Conservation (phyloP, 305 asterid genomes). For the Solanum hybrid region DNA sequence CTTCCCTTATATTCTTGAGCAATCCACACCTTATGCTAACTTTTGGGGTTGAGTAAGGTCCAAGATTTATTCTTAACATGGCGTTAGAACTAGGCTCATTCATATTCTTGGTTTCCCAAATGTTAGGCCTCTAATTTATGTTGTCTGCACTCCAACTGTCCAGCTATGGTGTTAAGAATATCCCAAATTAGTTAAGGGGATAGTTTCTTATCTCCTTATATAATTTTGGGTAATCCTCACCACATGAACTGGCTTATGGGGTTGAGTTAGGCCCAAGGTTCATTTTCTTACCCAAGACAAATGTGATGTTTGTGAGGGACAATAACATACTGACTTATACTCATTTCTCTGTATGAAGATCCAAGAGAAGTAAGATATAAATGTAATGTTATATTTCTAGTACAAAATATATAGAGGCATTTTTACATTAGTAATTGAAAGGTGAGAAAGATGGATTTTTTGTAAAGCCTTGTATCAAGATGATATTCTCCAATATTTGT, state of each 20-base stretch:
- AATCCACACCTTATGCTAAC: background rate
- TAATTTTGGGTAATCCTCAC: background rate
- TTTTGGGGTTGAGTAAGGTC: background rate
- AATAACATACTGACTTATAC: background rate
- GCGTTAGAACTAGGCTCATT: background rate
- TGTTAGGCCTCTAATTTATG: background rate
- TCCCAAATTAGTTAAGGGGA: background rate
- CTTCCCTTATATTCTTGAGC: background rate
- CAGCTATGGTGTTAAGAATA: background rate
- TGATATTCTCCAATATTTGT: background rate
- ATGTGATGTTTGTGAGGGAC: background rate
- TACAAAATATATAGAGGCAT: background rate
- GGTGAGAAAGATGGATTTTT: background rate
- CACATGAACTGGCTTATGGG: background rate
- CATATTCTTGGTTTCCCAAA: background rate
- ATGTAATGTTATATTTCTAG: background rate
- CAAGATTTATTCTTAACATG: background rate
- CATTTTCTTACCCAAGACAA: background rate
- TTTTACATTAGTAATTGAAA: background rate
- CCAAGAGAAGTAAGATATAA: background rate
- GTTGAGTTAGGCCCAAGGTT: background rate
- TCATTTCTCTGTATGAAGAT: background rate
- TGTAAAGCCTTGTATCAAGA: background rate
- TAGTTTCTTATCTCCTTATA: background rate
- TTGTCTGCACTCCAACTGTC: background rate